phyloP scores from a whole-genome alignment of 179 eudicot genomes.

The Silene vulgaris region DNA sequence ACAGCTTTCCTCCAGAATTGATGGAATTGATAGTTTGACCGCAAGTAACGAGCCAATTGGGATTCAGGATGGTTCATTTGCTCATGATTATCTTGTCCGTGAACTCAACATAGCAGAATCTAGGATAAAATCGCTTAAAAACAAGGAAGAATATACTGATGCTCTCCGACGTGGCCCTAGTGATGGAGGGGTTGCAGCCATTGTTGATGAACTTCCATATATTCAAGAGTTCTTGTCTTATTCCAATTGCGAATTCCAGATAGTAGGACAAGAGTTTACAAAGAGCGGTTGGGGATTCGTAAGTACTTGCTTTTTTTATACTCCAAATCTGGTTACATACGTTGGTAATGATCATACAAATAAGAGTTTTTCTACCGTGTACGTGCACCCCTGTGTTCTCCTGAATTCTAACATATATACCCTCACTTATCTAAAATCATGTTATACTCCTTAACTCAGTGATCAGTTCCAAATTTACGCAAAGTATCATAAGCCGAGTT shows the following conservation, averaged over 20 bases:
- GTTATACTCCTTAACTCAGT: too few species aligned
- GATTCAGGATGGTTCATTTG: slow-evolving; percentile 79
- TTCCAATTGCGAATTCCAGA: slow-evolving; percentile 42
- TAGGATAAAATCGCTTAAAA: slow-evolving; percentile 44
- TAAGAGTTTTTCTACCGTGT: too few species aligned
- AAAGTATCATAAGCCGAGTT: too few species aligned
- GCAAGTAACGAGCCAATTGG: slow-evolving; percentile 64
- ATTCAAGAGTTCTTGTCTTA: slow-evolving; percentile 29
- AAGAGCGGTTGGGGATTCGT: slow-evolving; percentile 90
- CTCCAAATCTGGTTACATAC: not conserved
- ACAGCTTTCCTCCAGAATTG: slow-evolving; percentile 58
- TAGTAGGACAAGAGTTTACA: slow-evolving; percentile 71
- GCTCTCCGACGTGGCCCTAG: slow-evolving; percentile 41
- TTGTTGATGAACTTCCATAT: slow-evolving; percentile 42
- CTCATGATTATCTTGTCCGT: slow-evolving; percentile 54
- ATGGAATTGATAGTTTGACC: slow-evolving; percentile 65
- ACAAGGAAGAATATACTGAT: slow-evolving; percentile 40
- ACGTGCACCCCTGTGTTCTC: too few species aligned
- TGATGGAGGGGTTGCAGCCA: slow-evolving; percentile 38
- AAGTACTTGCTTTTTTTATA: slow-evolving; percentile 30
- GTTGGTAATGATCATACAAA: too few species aligned
- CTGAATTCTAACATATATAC: too few species aligned
- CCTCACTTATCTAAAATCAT: too few species aligned
- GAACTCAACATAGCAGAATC: slow-evolving; percentile 58
- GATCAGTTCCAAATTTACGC: too few species aligned